A percentile compares a stretch with the other conserved stretches of the same genome.
Evolutionary conservation across 2,329 filamentous ascomycete species (phyloP).

Genomic region (Diplodia mutila): DNA sequence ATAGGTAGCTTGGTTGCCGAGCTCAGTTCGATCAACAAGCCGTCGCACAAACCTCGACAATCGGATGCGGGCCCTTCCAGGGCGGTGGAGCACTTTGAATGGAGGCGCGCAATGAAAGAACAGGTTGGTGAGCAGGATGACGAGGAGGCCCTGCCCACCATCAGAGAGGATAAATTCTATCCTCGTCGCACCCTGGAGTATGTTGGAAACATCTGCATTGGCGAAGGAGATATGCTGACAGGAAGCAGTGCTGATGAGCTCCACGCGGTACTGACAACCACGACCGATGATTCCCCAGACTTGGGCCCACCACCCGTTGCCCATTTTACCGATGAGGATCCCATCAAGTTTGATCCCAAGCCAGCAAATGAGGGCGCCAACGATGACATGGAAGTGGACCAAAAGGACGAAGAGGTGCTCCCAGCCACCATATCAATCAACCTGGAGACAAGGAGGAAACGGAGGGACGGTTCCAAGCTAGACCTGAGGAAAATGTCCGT

Average conservation of each 20-base stretch:
- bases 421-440: constrained; percentile 49
- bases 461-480: constrained; percentile 56
- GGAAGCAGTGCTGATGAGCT: constrained; percentile 62
- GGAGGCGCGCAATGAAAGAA: constrained; percentile 48
- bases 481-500: constrained; percentile 48
- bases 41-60: not conserved
- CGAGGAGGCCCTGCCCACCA: constrained; percentile 65
- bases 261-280: constrained; percentile 55
- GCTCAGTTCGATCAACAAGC: constrained; percentile 55
- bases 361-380: constrained; percentile 31
- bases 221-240: constrained; percentile 30
- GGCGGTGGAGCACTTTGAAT: constrained; percentile 12
- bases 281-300: constrained; percentile 66
- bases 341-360: constrained; percentile 49
- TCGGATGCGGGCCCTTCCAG: constrained; percentile 2
- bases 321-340: constrained; percentile 55
- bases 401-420: constrained; percentile 41
- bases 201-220: constrained; percentile 39
- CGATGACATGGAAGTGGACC: constrained; percentile 28
- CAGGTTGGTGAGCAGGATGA: constrained; percentile 50
- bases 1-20: constrained; percentile 68
- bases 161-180: constrained; percentile 70
- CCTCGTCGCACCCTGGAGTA: constrained; percentile 72
- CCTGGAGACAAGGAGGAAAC: constrained; percentile 57
- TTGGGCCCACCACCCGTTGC: constrained; percentile 63